A percentile compares a stretch with the other conserved stretches of the same genome.
Evolutionary conservation across 2,329 filamentous ascomycete species (phyloP).

Genomic region (Botrytis byssoidea): DNA sequence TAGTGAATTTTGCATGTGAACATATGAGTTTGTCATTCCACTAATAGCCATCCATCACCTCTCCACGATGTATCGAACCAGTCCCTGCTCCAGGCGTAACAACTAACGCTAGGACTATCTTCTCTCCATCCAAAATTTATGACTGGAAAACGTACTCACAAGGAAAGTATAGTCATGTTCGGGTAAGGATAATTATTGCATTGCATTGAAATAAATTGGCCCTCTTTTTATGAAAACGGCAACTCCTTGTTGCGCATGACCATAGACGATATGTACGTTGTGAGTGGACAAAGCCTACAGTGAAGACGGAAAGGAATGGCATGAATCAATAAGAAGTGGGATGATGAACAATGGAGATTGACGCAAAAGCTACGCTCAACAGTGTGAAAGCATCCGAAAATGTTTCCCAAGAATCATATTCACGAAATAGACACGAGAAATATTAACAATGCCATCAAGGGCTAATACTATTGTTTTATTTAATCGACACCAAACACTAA

Average conservation of each 20-base stretch:
- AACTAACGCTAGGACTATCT: not conserved
- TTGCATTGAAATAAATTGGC: not conserved
- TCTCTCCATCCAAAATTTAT: not conserved
- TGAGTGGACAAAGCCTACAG: not conserved
- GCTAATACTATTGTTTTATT: not conserved
- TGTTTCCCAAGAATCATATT: not conserved
- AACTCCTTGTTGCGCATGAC: not conserved
- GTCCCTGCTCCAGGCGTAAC: not conserved
- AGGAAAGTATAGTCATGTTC: not conserved
- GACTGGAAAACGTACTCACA: not conserved
- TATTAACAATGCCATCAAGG: not conserved
- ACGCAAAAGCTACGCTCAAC: not conserved
- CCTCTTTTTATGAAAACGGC: not conserved
- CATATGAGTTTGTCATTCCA: not conserved
- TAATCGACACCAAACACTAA: not conserved
- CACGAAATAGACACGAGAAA: not conserved
- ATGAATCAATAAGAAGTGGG: not conserved
- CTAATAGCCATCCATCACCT: not conserved
- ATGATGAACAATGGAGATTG: not conserved
- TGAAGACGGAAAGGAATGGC: not conserved
- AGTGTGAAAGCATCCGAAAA: no score
- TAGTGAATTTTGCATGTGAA: not conserved
- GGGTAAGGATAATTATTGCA: not conserved
- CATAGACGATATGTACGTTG: not conserved
- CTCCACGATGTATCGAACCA: not conserved